Percentiles rank a stretch among this genome's conserved stretches.
Evolutionary conservation across 1,284 basidiomycete species (phyloP).

Genomic region (Schizophyllum commune): DNA sequence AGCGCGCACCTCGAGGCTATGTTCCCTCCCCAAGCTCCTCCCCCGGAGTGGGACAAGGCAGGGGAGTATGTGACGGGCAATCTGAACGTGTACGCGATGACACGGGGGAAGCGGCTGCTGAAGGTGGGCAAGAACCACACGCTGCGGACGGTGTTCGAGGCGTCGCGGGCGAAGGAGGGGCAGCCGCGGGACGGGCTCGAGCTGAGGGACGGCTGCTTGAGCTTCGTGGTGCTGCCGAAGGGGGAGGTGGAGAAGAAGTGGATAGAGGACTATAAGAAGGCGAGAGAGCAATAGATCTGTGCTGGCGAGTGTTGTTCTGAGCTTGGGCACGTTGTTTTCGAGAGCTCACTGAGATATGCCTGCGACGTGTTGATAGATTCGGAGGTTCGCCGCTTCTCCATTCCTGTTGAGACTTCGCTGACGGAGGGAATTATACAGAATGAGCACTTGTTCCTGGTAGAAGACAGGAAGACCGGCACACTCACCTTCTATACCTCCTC

Average conservation of each 20-base stretch:
- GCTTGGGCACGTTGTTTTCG: too few relatives aligned
- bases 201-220: constrained; percentile 80
- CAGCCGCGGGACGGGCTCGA: constrained; percentile 74
- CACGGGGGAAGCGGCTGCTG: constrained; percentile 65
- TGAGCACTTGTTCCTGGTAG: too few relatives aligned
- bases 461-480: too few relatives aligned
- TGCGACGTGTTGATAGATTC: too few relatives aligned
- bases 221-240: constrained; percentile 80
- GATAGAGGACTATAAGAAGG: constrained; percentile 82
- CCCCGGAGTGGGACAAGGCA: constrained; percentile 72
- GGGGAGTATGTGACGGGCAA: constrained; percentile 66
- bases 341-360: too few relatives aligned
- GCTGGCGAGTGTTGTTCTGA: too few relatives aligned
- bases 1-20: constrained; percentile 71
- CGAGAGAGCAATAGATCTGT: not conserved
- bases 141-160: constrained; percentile 67
- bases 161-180: constrained; percentile 51
- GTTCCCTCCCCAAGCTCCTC: constrained; percentile 64
- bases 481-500: too few relatives aligned
- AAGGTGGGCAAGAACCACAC: constrained; percentile 90
- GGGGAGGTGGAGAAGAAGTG: constrained; percentile 79
- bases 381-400: too few relatives aligned
- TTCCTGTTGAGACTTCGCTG: too few relatives aligned
- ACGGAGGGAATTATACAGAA: too few relatives aligned
- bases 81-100: constrained; percentile 81